Conservation (phyloP, 73 alveolate species). For the Paramecium biaurelia region DNA sequence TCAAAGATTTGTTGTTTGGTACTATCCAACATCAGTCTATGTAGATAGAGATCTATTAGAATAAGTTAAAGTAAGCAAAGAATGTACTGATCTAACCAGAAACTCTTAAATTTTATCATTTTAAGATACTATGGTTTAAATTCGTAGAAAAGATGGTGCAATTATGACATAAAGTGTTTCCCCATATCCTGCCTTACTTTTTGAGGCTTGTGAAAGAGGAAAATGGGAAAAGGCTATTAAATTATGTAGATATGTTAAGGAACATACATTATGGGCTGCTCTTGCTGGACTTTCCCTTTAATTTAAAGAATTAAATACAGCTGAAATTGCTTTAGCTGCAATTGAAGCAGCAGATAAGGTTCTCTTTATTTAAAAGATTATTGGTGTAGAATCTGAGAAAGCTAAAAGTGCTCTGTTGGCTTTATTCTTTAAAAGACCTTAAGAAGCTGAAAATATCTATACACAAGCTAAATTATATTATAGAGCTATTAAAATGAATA, state of each 20-base stretch:
- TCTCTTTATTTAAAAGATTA: constrained; percentile 61
- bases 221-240: constrained; percentile 95
- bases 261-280: constrained; percentile 98
- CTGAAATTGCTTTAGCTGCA: constrained; percentile 98
- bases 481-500: constrained; percentile 97
- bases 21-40: constrained; percentile 98
- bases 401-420: constrained; percentile 73
- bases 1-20: constrained; percentile 94
- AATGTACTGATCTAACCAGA: constrained; percentile 60
- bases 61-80: constrained; percentile 63
- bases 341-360: constrained; percentile 99
- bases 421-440: constrained; percentile 70
- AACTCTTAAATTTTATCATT: constrained; percentile 77
- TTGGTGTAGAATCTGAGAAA: constrained; percentile 60
- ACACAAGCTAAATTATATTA: constrained; percentile 83
- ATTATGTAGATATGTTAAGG: constrained; percentile 97
- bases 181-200: constrained; percentile 91
- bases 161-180: constrained; percentile 83
- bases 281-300: constrained; percentile 89
- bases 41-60: constrained; percentile 96
- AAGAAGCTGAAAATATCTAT: constrained; percentile 79
- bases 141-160: constrained; percentile 94
- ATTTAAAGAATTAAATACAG: constrained; percentile 92
- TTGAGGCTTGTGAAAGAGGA: constrained; percentile 87
- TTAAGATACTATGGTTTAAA: constrained; percentile 80